Conservation (phyloP, 192 early-diverging fungal genomes). For the Backusella morwellensis region DNA sequence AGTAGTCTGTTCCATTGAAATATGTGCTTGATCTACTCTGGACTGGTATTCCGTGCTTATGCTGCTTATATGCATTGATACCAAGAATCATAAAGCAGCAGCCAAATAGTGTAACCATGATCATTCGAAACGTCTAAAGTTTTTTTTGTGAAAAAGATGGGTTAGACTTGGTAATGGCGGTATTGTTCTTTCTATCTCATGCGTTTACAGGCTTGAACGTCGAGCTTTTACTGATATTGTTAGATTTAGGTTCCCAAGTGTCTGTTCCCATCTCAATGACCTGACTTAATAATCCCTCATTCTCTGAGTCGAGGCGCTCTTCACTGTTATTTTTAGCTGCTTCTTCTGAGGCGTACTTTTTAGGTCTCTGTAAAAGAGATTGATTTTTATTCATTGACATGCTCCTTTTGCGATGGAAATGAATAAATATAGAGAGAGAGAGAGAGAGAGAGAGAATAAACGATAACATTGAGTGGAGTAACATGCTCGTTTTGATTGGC, state of each 20-base stretch:
- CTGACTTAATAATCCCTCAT: neutral
- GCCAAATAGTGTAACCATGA: neutral
- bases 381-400: neutral
- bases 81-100: neutral
- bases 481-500: neutral
- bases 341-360: neutral
- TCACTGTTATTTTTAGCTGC: neutral
- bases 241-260: neutral
- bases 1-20: conserved; percentile 68
- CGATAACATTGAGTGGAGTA: neutral
- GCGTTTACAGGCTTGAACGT: neutral
- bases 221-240: neutral
- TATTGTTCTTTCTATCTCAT: neutral
- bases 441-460: neutral
- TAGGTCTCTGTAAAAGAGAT: neutral
- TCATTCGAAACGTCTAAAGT: neutral
- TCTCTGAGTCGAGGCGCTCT: neutral
- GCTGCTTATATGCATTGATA: neutral
- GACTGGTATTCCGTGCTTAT: neutral
- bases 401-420: neutral
- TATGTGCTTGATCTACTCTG: neutral
- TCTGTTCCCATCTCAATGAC: conserved; percentile 10
- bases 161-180: neutral
- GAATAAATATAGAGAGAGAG: neutral
- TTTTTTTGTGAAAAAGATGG: neutral